Base-by-base conservation (phyloP, 139 green algal species). In the Chlorella sp. region DNA sequence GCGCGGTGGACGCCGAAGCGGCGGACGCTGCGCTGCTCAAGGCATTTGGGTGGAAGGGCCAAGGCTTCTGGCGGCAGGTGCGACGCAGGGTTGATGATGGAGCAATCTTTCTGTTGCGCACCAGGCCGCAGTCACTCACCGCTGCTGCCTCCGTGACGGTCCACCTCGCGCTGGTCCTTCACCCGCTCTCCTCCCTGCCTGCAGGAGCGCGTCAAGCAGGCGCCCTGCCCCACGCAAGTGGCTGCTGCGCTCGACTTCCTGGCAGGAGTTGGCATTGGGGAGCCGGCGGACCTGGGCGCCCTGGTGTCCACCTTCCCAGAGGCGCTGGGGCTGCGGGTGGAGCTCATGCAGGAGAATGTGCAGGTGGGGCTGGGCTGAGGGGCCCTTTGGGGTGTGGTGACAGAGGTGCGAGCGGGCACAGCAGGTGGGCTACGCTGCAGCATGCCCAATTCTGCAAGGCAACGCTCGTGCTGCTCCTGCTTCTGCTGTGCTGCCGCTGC, bases 61-160 rank as follows among this genome's bases (percentile, higher is more conserved):
- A 89, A 38, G 85, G 47, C 32, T 89, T 86, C 65, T 89, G 85
- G 85, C 78, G 85, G 68, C 78, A 88, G 44, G 85, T 81, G 74
- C 7, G 73, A 1, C 0, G 15, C 2, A 9, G 36, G 16, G 36
- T 16, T 60, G 51, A 60, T 51, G 44, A 16, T 51, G 44, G 7
- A 51, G 44, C n/a, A n/a, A n/a, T n/a, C n/a, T n/a, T n/a, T n/a
- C n/a, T n/a, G n/a, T n/a, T n/a, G n/a, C n/a, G n/a, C n/a, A n/a
- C n/a, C n/a, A n/a, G n/a, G n/a, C n/a, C n/a, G n/a, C n/a, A n/a
- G n/a, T n/a, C n/a, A n/a, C n/a, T 55, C 11, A 11, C 11, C 44
- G 7, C 11, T 55, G 44, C 7, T 11, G 44, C 44, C 44, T 7
- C 11, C 7, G 44, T 11, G 7, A 11, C 44, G 7, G 44, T 11